Evolutionary conservation across 331 rosid genomes (phyloP).

Genomic region (Pyrus hybrid): DNA sequence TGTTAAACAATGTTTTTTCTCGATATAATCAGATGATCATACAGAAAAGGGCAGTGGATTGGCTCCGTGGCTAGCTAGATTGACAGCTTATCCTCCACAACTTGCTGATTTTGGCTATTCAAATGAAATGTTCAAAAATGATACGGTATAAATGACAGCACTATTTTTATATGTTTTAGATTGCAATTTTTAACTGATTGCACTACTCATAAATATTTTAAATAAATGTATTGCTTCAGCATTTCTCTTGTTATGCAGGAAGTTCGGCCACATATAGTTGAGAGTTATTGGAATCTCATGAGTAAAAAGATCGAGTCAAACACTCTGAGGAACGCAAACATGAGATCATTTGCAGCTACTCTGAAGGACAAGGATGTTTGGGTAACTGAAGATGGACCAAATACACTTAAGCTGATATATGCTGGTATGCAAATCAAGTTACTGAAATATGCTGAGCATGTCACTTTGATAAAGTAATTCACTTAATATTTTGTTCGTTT

Average conservation of each 20-base stretch:
- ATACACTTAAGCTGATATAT: conserved; percentile 69
- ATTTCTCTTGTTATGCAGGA: conserved; percentile 49
- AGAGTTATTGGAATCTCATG: conserved; percentile 74
- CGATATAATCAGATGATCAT: conserved; percentile 55
- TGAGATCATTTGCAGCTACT: conserved; percentile 88
- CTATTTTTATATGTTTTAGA: neutral
- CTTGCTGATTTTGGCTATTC: conserved; percentile 89
- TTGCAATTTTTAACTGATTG: neutral
- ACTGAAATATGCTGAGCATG: neutral
- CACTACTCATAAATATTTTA: neutral
- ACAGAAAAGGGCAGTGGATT: conserved; percentile 72
- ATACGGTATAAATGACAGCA: conserved; percentile 48
- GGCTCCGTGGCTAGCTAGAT: conserved; percentile 90
- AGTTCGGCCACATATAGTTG: conserved; percentile 68
- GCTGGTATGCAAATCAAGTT: conserved; percentile 45
- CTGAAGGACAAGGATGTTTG: conserved; percentile 66
- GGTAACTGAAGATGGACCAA: conserved; percentile 79
- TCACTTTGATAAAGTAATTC: neutral
- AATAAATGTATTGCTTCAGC: conserved; percentile 2
- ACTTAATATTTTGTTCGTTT: neutral
- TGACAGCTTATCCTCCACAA: conserved; percentile 84
- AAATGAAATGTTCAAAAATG: conserved; percentile 76
- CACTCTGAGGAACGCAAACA: conserved; percentile 56
- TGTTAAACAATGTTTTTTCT: conserved; percentile 14
- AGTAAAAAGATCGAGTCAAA: conserved; percentile 48